A percentile compares a stretch with the other conserved stretches of the same genome.
phyloP scores from a whole-genome alignment of 148 eudicot genomes.

The Dianthus caryophyllus region DNA sequence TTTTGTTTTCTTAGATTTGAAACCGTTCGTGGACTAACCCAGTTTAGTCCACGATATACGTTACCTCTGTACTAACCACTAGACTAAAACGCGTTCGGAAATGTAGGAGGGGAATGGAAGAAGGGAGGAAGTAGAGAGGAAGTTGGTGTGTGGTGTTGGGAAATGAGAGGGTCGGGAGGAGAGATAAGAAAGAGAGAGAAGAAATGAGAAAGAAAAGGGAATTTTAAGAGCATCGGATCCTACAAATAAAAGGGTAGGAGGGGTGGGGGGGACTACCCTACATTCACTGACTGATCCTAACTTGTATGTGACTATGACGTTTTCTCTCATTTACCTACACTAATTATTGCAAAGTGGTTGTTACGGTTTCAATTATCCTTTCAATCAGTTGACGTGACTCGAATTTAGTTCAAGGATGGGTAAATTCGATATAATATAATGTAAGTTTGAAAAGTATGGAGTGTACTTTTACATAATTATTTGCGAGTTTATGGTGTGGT shows the following conservation, averaged over 20 bases:
- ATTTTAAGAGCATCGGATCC: conserved; percentile 32
- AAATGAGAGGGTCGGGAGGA: not conserved
- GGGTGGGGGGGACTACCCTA: too few species aligned
- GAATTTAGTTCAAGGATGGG: too few species aligned
- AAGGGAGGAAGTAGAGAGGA: not conserved
- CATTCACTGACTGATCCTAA: conserved; percentile 4
- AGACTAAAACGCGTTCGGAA: not conserved
- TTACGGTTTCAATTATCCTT: too few species aligned
- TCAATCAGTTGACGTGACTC: too few species aligned
- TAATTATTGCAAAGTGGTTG: too few species aligned
- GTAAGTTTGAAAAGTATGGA: too few species aligned
- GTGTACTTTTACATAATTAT: too few species aligned
- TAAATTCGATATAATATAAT: too few species aligned
- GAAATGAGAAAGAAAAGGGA: not conserved
- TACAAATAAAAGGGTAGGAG: conserved; percentile 15
- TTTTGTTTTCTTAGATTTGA: too few species aligned
- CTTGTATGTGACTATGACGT: conserved; percentile 4
- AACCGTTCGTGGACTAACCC: too few species aligned
- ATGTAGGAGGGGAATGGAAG: not conserved
- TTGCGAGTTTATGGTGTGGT: too few species aligned
- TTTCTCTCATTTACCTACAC: not conserved
- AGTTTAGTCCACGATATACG: not conserved
- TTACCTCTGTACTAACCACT: not conserved
- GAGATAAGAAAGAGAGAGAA: not conserved
- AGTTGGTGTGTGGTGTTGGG: not conserved